Base-by-base conservation (phyloP, 495 filamentous ascomycete species). In the Pseudevernia furfuracea region DNA sequence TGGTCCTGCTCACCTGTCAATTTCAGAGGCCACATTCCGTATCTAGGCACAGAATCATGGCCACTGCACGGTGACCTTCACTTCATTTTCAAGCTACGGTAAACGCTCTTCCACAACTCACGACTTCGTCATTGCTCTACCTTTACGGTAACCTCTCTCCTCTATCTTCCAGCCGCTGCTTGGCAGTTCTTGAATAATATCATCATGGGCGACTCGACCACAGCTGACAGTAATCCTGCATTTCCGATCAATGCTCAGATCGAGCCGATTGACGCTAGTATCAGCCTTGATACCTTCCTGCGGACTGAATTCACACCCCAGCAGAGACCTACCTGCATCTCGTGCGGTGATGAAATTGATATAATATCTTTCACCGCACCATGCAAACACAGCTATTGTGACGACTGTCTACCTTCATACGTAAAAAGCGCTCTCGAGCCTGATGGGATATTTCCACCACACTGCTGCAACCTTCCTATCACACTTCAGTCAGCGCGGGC, bases 381-480 rank as follows among this genome's bases (percentile, higher is more conserved):
- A 19, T 62, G 60, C 49, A 53, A 36, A 14, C 32, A 62, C 25
- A 32, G 19, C n/a, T 56, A 56, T 39, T 55, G 37, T 15, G 23
- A 56, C 3, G 37, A 55, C 15, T 56, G 17, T 53, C 48, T 56
- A 21, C 37, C 15, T 21, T 23, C 12, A 1, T 62, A 52, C 17
- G 46, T 56, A 6, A 12, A 56, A 10, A 56, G 25, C 25, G 60
- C 60, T 39, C 25, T 36, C 25, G 25, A 52, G 10, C 44, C 21
- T 10, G 46, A 21, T 7, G 14, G n/a, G 25, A 53, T 2, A 4
- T 53, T 53, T 61, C 44, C 44, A 39, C 14, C 44, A 23, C 46
- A 25, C 15, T 53, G 46, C n/a, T 60, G 25, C 39, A 39, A 9
- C 44, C 34, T 49, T 17, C n/a, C 44, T 21, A 38, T 53, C 7